phyloP scores from a whole-genome alignment of 2,329 filamentous ascomycete genomes.

The Plectosphaerella cucumerina region DNA sequence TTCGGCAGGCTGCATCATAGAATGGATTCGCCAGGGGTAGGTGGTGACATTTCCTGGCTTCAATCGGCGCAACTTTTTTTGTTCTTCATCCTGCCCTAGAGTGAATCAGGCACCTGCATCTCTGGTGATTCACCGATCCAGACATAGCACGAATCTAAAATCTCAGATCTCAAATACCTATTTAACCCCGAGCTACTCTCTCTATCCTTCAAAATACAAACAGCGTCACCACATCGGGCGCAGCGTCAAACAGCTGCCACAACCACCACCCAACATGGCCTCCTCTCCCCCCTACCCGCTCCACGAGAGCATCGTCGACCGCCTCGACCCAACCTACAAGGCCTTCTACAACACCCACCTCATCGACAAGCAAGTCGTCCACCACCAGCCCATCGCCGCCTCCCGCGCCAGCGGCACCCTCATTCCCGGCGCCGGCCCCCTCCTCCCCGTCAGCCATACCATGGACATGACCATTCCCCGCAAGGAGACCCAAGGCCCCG shows the following conservation, averaged over 20 bases:
- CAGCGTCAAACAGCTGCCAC: no score
- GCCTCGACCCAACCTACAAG: conserved; percentile 45
- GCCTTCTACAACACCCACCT: conserved; percentile 49
- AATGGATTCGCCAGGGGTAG: no score
- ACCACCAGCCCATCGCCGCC: conserved; percentile 47
- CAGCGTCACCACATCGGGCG: background rate
- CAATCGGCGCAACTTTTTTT: no score
- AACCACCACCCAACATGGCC: background rate
- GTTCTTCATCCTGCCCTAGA: no score
- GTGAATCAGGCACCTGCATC: no score
- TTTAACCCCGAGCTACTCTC: no score
- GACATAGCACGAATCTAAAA: no score
- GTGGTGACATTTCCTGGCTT: no score
- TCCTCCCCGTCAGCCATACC: conserved; percentile 40
- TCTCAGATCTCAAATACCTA: no score
- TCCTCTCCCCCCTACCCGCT: conserved; percentile 23
- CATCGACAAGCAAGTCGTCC: conserved; percentile 47
- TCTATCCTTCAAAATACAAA: no score
- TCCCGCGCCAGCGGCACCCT: conserved; percentile 47
- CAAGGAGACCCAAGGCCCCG: conserved; percentile 39
- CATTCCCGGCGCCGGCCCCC: conserved; percentile 46
- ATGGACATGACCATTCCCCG: conserved; percentile 38
- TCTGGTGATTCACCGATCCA: no score
- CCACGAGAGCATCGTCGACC: conserved; percentile 19
- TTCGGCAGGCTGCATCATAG: no score